Percentiles rank a stretch among this genome's conserved stretches.
Conservation (phyloP, 805 yeast genomes). For the Nakazawaea pomicola region DNA sequence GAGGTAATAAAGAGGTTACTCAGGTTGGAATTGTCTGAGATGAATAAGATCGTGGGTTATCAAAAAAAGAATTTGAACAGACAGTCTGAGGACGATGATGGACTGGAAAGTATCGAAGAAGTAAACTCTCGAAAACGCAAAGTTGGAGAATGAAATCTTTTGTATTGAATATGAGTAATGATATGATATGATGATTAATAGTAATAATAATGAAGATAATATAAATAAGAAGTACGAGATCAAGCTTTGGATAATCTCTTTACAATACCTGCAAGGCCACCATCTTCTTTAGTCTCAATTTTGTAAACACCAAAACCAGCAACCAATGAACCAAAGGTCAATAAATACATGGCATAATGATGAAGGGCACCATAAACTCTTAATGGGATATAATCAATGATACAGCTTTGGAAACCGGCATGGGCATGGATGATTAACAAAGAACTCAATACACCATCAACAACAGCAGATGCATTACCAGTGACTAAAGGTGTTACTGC, state of each 20-base stretch:
- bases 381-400: conserved; percentile 85
- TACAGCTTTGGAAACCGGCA: conserved; percentile 86
- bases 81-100: no score
- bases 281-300: conserved; percentile 65
- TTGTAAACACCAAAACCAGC: conserved; percentile 78
- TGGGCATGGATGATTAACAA: conserved; percentile 72
- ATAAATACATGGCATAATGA: conserved; percentile 58
- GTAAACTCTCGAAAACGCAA: conserved; percentile 7
- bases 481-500: conserved; percentile 69
- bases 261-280: conserved; percentile 49
- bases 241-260: conserved; percentile 30
- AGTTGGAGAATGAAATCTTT: conserved; percentile 5
- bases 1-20: conserved; percentile 2
- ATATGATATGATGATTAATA: neutral
- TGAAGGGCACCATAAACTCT: conserved; percentile 81
- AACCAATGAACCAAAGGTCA: conserved; percentile 66
- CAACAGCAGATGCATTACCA: conserved; percentile 64
- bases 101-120: neutral
- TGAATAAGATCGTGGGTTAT: neutral
- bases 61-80: neutral
- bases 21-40: conserved; percentile 1
- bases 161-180: neutral
- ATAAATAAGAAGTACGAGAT: neutral
- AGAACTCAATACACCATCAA: conserved; percentile 68
- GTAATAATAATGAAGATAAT: neutral